phyloP scores from a whole-genome alignment of 352 stramenopile genomes.

The Globisporangium cylindrosporum region DNA sequence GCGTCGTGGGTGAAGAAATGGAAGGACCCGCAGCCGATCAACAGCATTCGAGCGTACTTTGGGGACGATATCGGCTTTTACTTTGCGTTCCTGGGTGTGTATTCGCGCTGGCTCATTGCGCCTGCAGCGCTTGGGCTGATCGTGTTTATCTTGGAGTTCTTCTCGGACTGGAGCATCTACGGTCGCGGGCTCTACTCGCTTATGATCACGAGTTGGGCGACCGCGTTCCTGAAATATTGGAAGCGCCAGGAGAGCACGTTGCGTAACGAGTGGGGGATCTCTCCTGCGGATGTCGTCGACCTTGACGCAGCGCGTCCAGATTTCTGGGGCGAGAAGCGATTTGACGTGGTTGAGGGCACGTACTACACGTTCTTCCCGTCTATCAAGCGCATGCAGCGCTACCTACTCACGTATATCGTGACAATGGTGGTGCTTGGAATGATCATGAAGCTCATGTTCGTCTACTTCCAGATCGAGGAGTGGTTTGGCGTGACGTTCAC shows the following conservation, averaged over 20 bases:
- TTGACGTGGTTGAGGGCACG: constrained; percentile 75
- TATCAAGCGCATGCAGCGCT: constrained; percentile 75
- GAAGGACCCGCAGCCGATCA: constrained; percentile 51
- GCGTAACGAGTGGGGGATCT: constrained; percentile 85
- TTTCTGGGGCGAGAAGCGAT: constrained; percentile 70
- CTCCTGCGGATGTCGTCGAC: constrained; percentile 29
- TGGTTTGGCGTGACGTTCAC: constrained; percentile 63
- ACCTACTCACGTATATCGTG: constrained; percentile 64
- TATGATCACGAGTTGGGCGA: constrained; percentile 89
- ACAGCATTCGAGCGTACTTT: constrained; percentile 72
- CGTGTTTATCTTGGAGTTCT: constrained; percentile 85
- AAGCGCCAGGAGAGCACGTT: constrained; percentile 86
- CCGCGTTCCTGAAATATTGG: constrained; percentile 90
- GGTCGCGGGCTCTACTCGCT: constrained; percentile 83
- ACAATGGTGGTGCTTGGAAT: constrained; percentile 65
- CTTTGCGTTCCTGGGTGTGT: constrained; percentile 97
- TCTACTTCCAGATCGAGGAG: constrained; percentile 80
- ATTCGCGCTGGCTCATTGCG: constrained; percentile 92
- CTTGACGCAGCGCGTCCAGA: constrained; percentile 60
- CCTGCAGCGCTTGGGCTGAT: constrained; percentile 85
- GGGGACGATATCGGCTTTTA: constrained; percentile 95
- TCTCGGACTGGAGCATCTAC: constrained; percentile 51
- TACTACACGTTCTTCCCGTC: constrained; percentile 84
- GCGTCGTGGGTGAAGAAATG: constrained; percentile 78
- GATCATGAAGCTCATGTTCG: constrained; percentile 74